A percentile compares a stretch with the other conserved stretches of the same genome.
phyloP scores from a whole-genome alignment of 2,329 filamentous ascomycete genomes.

The Cordyceps militaris region DNA sequence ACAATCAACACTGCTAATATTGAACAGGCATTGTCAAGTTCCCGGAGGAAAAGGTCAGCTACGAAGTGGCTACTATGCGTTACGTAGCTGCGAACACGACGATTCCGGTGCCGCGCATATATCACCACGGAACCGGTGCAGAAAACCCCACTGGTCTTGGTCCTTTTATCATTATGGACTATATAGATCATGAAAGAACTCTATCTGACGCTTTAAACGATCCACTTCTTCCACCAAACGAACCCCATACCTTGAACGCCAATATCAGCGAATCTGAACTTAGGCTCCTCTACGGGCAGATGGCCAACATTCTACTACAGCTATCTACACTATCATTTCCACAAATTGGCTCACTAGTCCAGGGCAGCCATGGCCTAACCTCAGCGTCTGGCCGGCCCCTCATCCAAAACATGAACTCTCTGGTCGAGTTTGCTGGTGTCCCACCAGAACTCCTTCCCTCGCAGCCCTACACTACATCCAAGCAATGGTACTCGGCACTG shows the following conservation, averaged over 20 bases:
- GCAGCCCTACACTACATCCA: slow-evolving; percentile 22
- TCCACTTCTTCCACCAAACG: slow-evolving; percentile 18
- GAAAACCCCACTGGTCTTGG: slow-evolving; percentile 28
- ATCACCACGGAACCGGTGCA: slow-evolving; percentile 23
- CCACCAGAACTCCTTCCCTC: slow-evolving; percentile 20
- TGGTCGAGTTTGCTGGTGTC: slow-evolving; percentile 20
- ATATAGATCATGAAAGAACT: slow-evolving; percentile 23
- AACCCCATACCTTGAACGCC: slow-evolving; percentile 26
- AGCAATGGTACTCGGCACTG: slow-evolving; percentile 27
- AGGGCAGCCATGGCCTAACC: slow-evolving; percentile 21
- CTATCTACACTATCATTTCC: slow-evolving; percentile 28
- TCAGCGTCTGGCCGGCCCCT: slow-evolving; percentile 28
- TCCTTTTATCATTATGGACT: slow-evolving; percentile 33
- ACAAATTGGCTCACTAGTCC: slow-evolving; percentile 31
- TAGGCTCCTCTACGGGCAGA: slow-evolving; percentile 29
- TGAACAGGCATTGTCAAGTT: slow-evolving; percentile 18
- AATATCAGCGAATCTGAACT: slow-evolving; percentile 27
- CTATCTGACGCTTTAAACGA: slow-evolving; percentile 25
- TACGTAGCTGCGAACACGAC: slow-evolving; percentile 26
- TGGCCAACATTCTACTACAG: slow-evolving; percentile 36
- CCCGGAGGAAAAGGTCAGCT: slow-evolving; percentile 29
- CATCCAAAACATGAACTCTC: slow-evolving; percentile 33
- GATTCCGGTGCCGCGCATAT: slow-evolving; percentile 28
- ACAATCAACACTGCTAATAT: slow-evolving; percentile 4
- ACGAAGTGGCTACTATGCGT: slow-evolving; percentile 29